Base-by-base conservation (phyloP, 371 early-diverging fungal species). In the Massospora cicadina region DNA sequence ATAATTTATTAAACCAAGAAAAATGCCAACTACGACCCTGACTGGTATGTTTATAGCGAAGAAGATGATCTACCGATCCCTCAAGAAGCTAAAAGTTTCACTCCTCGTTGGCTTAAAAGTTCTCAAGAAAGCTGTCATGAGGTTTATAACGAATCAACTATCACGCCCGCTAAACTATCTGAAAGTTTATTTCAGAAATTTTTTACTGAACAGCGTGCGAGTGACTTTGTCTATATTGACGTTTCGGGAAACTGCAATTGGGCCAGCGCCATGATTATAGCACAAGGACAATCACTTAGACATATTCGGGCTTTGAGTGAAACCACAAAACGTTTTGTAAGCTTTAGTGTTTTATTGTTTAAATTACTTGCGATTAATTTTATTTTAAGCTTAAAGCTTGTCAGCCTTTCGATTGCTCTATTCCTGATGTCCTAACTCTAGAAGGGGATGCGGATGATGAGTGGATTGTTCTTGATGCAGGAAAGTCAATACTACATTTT, bases 301-400 rank as follows among this genome's bases (percentile, higher is more conserved):
- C 60, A 60, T 24, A 27, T 60, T 28, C 25, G 32, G 21, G 24
- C 60, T 31, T 7, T 60, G 24, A 31, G 28, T 31, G 30, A 60
- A 17, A 28, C 13, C 25, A 60, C 60, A 13, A 3, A 23, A 12
- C 31, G 21, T 10, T 60, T 28, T 31, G 60, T 60, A 60, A 60
- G 30, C 25, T 57, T 57, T 28, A 60, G 32, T 60, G 7, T 26
- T 28, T 43, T 17, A 17, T 17, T 12, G 7, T 60, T 28, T 31
- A 24, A 25, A 25, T 58, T 24, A 60, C 21, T 21, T 31, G 13
- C 21, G 5, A 12, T 24, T 60, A 30, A 28, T 17, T 21, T 13
- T 12, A 60, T 30, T 60, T 60, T 60, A 28, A 60, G 60, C 31
- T 60, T 27, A 60, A 60, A 31, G 25, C 60, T 28, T 60, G 60